Conservation (phyloP, 345 rosid species). For the Eucalyptus tenuipes region DNA sequence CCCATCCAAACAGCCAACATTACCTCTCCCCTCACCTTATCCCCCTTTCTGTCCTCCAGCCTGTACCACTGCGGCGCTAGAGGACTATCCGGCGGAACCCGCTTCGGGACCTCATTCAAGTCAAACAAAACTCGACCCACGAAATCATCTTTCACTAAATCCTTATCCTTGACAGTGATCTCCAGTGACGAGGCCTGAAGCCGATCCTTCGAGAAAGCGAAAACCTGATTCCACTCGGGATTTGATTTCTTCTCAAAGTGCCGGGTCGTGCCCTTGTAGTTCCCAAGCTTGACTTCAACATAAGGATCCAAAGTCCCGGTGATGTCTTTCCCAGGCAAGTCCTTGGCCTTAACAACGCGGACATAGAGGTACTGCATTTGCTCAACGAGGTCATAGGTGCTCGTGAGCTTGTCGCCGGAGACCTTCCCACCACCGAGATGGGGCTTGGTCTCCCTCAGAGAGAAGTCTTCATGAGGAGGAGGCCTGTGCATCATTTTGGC, state of each 20-base stretch:
- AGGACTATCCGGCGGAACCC: conserved; percentile 94
- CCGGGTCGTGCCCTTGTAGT: conserved; percentile 73
- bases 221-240: conserved; percentile 91
- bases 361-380: conserved; percentile 93
- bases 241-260: conserved; percentile 76
- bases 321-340: conserved; percentile 68
- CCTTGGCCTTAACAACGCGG: conserved; percentile 89
- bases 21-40: conserved; percentile 65
- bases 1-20: conserved; percentile 99
- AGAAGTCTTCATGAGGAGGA: conserved; percentile 58
- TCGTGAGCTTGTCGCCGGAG: conserved; percentile 70
- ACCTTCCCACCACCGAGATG: conserved; percentile 78
- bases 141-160: conserved; percentile 72
- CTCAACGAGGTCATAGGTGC: conserved; percentile 92
- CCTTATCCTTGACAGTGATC: conserved; percentile 76
- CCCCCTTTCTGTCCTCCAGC: conserved; percentile 58
- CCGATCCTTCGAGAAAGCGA: conserved; percentile 75
- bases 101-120: conserved; percentile 69
- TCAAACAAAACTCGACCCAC: conserved; percentile 66
- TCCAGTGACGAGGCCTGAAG: conserved; percentile 75
- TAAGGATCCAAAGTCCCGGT: conserved; percentile 91
- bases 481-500: conserved; percentile 55
- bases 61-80: conserved; percentile 94
- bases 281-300: conserved; percentile 84
- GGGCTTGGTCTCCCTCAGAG: conserved; percentile 76